These are phyloP conservation scores for Xylariomycetidae sp. DNA, from an alignment of 2,329 filamentous ascomycete genomes.

Conservation along the genomic window DNA sequence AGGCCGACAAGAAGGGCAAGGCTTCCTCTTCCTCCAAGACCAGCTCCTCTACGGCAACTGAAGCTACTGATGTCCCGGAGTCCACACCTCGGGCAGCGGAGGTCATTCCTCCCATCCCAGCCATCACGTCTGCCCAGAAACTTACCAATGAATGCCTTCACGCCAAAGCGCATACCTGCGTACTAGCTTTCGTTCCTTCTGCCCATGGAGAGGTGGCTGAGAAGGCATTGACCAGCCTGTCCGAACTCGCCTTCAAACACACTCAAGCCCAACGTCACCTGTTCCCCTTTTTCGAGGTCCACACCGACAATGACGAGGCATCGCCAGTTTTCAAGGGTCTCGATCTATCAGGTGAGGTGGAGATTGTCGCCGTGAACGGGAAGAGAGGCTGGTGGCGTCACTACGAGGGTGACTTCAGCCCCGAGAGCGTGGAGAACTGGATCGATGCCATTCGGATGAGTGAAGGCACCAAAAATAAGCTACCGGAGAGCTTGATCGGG, in stretches of 20 bases:
- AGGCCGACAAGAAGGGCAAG: conserved; percentile 25
- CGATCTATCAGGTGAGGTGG: conserved; percentile 53
- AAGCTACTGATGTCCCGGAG: conserved; percentile 35
- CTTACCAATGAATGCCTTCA: conserved; percentile 68
- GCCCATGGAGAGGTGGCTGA: conserved; percentile 44
- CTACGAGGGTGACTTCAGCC: conserved; percentile 57
- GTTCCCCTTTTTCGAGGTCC: conserved; percentile 79
- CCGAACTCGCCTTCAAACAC: conserved; percentile 73
- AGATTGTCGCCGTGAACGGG: conserved; percentile 77
- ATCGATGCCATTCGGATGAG: conserved; percentile 87
- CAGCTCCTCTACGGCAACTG: conserved; percentile 31
- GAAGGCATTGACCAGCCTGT: conserved; percentile 56
- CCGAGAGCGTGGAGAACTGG: conserved; percentile 69
- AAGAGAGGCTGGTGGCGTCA: conserved; percentile 82
- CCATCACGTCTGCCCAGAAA: conserved; percentile 57
- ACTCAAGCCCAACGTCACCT: conserved; percentile 57
- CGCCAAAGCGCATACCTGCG: conserved; percentile 72
- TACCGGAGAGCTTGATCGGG: conserved; percentile 56
- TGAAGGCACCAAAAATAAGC: conserved; percentile 72
- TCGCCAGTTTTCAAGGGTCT: conserved; percentile 53
- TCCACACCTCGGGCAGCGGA: conserved; percentile 46
- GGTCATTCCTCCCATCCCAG: conserved; percentile 56
- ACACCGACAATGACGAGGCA: conserved; percentile 53
- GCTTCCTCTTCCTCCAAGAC: conserved; percentile 44
- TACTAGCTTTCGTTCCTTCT: conserved; percentile 65